A percentile compares a stretch with the other conserved stretches of the same genome.
Conservation (phyloP, 2,329 filamentous ascomycete species). For the Fusarium keratoplasticum region DNA sequence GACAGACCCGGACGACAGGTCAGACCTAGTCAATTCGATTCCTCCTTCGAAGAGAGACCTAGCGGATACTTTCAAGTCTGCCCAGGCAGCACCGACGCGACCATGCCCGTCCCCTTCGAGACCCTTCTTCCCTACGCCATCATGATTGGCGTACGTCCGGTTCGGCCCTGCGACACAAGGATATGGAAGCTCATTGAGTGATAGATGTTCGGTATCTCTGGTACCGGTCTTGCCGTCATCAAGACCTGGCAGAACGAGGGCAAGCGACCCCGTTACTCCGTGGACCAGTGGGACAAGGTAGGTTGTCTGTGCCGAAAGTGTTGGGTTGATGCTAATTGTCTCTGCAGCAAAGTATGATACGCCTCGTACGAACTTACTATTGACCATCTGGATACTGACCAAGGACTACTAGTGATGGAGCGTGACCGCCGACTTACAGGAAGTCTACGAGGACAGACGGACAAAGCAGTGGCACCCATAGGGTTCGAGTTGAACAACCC, state of each 20-base stretch:
- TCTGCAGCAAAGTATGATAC: slow-evolving; percentile 64
- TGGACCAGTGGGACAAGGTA: slow-evolving; percentile 74
- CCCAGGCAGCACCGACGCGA: slow-evolving; percentile 46
- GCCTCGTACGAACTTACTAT: background rate
- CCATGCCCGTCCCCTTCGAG: slow-evolving; percentile 74
- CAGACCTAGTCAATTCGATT: slow-evolving; percentile 42
- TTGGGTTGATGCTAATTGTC: slow-evolving; percentile 45
- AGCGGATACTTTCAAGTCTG: slow-evolving; percentile 42
- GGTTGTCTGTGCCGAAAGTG: slow-evolving; percentile 34
- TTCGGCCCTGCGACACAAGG: slow-evolving; percentile 11
- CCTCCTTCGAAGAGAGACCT: slow-evolving; percentile 6
- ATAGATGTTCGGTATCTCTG: slow-evolving; percentile 73
- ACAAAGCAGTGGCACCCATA: slow-evolving; percentile 64
- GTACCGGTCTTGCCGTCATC: slow-evolving; percentile 68
- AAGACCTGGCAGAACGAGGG: slow-evolving; percentile 70
- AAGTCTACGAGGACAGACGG: slow-evolving; percentile 67
- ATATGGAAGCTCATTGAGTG: slow-evolving; percentile 39
- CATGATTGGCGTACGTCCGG: slow-evolving; percentile 66
- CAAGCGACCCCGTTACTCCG: slow-evolving; percentile 68
- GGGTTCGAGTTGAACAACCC: slow-evolving; percentile 73
- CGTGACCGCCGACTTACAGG: slow-evolving; percentile 72
- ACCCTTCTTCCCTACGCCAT: slow-evolving; percentile 73
- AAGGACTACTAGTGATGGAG: slow-evolving; percentile 68
- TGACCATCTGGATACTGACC: slow-evolving; percentile 3
- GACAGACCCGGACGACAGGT: slow-evolving; percentile 32